Evolutionary conservation across 2,329 filamentous ascomycete species (phyloP), one percentile per base, ranked within the genome.

Genomic region (Didymella arachidicola): DNA sequence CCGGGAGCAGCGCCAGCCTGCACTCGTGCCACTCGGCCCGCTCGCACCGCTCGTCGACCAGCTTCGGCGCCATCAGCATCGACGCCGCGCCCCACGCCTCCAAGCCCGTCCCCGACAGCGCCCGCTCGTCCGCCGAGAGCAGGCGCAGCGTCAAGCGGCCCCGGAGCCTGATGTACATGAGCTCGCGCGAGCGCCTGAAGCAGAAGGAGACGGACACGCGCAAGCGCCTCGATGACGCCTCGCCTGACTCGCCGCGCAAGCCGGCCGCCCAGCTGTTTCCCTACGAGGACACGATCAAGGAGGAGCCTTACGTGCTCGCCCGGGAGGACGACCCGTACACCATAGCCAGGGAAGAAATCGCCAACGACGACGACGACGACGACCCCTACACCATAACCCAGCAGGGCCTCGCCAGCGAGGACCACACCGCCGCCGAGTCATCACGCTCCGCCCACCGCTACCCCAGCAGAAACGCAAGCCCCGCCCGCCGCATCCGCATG

Each of bases 141-240:
- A 73, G 74, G 63, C 59, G 72, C 47, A 77, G 75, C 59, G 59
- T 62, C 30, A 75, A 68, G 51, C 71, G 67, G 47, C 71, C 84
- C 61, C 86, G 84, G 71, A 84, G 87, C 3, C 77, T 91, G 69
- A 87, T 88, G 84, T 90, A 91, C 69, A 91, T 89, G 87, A 87
- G 84, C 77, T 91, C 89, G 44, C 88, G 85, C 70, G 89, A 92
- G 73, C 82, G 83, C 29, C 77, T 91, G 44, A 82, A 84, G 44
- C 86, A 87, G 50, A 87, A 83, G 63, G 87, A 90, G 62, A 78
- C 78, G 4, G 87, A 90, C 62, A 44, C 10, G 25, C 84, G 84
- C 65, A 89, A 85, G 68, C 82, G 87, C 39, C 78, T 36, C 47
- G 69, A 83, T 76, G 62, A 80, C 74, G 34, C 74, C 39, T 74